Percentiles rank a stretch among this genome's conserved stretches.
phyloP scores from a whole-genome alignment of 228 moss, liverwort and hornwort genomes.

The Sphagnum fallax region DNA sequence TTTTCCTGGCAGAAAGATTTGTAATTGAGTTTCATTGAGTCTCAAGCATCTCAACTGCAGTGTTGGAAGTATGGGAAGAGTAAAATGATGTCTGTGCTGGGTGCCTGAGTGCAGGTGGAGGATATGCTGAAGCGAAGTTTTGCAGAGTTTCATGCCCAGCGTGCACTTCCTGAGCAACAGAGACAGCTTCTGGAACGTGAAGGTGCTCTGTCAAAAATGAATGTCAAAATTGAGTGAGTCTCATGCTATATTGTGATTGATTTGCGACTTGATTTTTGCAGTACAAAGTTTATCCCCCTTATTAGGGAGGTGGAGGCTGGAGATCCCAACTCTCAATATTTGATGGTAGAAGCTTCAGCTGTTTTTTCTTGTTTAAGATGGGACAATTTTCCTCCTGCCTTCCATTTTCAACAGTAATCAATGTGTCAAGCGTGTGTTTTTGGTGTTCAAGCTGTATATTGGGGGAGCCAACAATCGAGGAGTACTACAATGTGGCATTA shows the following conservation, averaged over 20 bases:
- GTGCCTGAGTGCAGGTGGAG: slow-evolving; percentile 50
- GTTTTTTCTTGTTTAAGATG: too few species aligned
- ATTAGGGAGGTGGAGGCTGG: not conserved
- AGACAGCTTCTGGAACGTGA: slow-evolving; percentile 87
- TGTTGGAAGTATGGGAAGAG: too few species aligned
- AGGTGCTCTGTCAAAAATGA: slow-evolving; percentile 95
- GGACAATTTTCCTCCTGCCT: too few species aligned
- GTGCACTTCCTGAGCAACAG: slow-evolving; percentile 96
- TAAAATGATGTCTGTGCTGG: not conserved
- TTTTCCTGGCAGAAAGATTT: too few species aligned
- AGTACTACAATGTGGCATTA: slow-evolving; percentile 66
- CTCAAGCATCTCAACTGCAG: too few species aligned
- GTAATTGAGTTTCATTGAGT: too few species aligned
- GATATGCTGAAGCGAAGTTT: slow-evolving; percentile 99
- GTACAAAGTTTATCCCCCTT: not conserved
- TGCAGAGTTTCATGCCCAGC: slow-evolving; percentile 99
- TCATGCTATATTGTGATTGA: not conserved
- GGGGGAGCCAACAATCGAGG: slow-evolving; percentile 87
- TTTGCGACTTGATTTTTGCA: not conserved
- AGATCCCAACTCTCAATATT: too few species aligned
- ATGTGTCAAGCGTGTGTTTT: not conserved
- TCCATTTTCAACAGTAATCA: too few species aligned
- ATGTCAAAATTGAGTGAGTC: slow-evolving; percentile 81
- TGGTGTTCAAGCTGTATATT: slow-evolving; percentile 59
- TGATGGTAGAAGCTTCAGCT: too few species aligned